Evolutionary conservation across 495 filamentous ascomycete genomes (phyloP), one percentile per base, ranked within the genome.

Genomic region (Penicillium pancosmium): DNA sequence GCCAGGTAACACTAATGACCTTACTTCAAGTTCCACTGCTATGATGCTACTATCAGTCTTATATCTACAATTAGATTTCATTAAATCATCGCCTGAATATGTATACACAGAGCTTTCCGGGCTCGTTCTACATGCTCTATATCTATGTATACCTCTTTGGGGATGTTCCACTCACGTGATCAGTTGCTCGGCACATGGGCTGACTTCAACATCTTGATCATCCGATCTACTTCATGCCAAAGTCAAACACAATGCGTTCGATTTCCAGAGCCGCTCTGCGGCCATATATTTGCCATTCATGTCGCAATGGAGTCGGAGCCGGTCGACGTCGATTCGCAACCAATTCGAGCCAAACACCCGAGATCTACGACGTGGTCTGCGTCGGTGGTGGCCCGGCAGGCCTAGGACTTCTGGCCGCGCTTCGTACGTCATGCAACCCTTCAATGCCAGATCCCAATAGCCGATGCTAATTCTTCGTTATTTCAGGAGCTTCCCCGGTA

Each of bases 371-470:
- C 84, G 89, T 98, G 33, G 92, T 97, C 52, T 94, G 92, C 59
- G 89, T 99, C 59, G 95, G 95, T 52, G 95, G 94, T 27, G 95
- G 95, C n/a, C 95, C 94, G 13, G 94, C 93, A 9, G 95, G 95
- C 50, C 78, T 99, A 44, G 93, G 91, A 63, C 82, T 99, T 19
- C 75, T 96, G 54, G 86, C 91, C 56, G 92, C 92, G 61, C 82
- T 99, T 43, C 86, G 92, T 96, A 82, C 72, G 86, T 69, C 52
- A 43, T 59, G 52, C 43, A 19, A 23, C 23, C 51, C 19, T 21
- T 15, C 11, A 54, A 51, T 27, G n/a, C 35, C 9, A 12, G 12
- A 27, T 27, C 35, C 15, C 15, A 38, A 12, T 12, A 35, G 16
- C 57, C 25, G 11, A 7, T 21, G 8, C 44, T 62, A 36, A 59